Evolutionary conservation across 192 early-diverging fungal genomes (phyloP), one percentile per base, ranked within the genome.

Genomic region (Cladochytrium replicatum): DNA sequence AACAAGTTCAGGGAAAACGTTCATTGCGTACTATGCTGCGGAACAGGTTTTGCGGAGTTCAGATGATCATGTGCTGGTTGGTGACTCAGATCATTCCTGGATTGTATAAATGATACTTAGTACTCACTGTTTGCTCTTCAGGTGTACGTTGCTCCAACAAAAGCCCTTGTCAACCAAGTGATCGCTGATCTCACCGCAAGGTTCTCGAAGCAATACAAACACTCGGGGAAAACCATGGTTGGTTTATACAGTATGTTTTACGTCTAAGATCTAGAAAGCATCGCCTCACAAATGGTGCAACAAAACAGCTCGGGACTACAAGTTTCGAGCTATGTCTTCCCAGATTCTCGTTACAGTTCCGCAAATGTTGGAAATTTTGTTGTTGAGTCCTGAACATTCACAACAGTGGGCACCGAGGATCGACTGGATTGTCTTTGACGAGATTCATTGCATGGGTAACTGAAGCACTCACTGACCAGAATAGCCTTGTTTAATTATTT

Each of bases 21-120:
- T 71, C 50, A 60, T 73, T 29, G 52, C 68, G 8, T 71, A 57
- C 41, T 71, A 71, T 64, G 67, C 68, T 2, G 71, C 71, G 48
- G 68, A 71, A 32, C 60, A 71, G 32, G 53, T 73, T 41, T 41
- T 71, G 40, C 29, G 54, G 4, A 58, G 55, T 6, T 39, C 32
- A 41, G 50, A 64, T 48, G 67, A 68, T 27, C 61, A 60, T 5
- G 49, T 57, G n/a, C 42, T 66, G 13, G 48, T n/a, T n/a, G n/a
- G n/a, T n/a, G n/a, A n/a, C n/a, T n/a, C n/a, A n/a, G n/a, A 54
- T 55, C 46, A 48, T 32, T 29, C 6, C 19, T 22, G 7, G 6
- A 22, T 4, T 7, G 17, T 5, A 29, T n/a, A 13, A 6, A 6
- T 34, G 30, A 7, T 48, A 32, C 6, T 23, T 32, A 22, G 32